A percentile compares a stretch with the other conserved stretches of the same genome.
Conservation (phyloP, 2,329 filamentous ascomycete genomes). For the Aspergillus japonicus region DNA sequence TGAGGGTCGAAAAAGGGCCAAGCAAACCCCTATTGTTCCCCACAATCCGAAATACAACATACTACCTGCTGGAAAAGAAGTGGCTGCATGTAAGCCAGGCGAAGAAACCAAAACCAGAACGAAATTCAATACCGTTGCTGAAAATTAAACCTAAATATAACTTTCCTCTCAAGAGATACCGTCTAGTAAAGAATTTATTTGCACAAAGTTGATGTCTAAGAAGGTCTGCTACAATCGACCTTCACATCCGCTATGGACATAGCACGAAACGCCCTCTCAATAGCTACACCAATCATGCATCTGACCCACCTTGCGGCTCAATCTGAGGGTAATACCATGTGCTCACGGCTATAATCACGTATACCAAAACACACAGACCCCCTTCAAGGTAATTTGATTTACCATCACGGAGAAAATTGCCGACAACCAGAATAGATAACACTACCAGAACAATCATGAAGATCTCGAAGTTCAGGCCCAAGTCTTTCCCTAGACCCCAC, state of each 20-base stretch:
- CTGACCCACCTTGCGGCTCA: constrained; percentile 12
- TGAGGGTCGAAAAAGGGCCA: too few species aligned
- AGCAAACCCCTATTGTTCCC: too few species aligned
- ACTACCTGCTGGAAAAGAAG: too few species aligned
- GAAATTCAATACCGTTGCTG: too few species aligned
- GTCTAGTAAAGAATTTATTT: too few species aligned
- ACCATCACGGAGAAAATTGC: constrained; percentile 81
- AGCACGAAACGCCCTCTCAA: neutral
- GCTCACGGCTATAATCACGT: constrained; percentile 61
- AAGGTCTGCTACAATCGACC: neutral
- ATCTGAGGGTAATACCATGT: constrained; percentile 63
- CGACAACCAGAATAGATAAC: constrained; percentile 80
- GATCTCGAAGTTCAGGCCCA: constrained; percentile 81
- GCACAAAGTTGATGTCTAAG: neutral
- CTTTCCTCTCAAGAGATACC: too few species aligned
- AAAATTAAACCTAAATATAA: too few species aligned
- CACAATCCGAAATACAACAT: too few species aligned
- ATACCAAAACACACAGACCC: constrained; percentile 67
- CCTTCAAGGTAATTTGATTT: constrained; percentile 92
- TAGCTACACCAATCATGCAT: neutral
- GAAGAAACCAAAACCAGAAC: too few species aligned
- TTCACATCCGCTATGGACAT: neutral
- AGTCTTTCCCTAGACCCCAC: constrained; percentile 69
- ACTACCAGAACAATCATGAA: constrained; percentile 83
- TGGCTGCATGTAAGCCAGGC: too few species aligned